Conservation (phyloP, 1,284 basidiomycete genomes). For the Porogramme epimiltina region DNA sequence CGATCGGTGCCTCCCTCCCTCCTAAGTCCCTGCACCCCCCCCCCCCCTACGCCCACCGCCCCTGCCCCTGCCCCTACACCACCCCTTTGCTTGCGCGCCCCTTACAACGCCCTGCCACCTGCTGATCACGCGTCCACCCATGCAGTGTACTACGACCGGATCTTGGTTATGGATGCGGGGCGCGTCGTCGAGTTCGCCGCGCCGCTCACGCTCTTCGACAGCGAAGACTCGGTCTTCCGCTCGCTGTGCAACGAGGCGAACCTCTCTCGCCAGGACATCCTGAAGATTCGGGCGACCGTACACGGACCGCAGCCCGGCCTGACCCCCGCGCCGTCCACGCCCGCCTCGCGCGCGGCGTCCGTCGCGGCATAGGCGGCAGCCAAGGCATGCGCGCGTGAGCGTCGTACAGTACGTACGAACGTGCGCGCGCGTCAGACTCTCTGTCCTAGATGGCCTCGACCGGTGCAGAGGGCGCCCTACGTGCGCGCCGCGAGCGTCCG, state of each 20-base stretch:
- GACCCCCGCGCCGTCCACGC: not conserved
- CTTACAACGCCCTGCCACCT: too few species aligned
- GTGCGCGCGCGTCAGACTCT: too few species aligned
- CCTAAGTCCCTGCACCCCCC: not conserved
- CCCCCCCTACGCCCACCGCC: too few species aligned
- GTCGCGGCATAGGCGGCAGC: not conserved
- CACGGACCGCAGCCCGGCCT: not conserved
- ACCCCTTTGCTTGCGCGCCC: too few species aligned
- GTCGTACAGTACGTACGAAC: too few species aligned
- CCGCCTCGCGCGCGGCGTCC: not conserved
- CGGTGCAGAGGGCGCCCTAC: too few species aligned
- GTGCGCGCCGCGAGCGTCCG: too few species aligned
- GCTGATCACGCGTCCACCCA: too few species aligned
- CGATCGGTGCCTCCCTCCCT: constrained; percentile 65
- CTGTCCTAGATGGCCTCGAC: too few species aligned
- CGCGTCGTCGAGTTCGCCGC: constrained; percentile 75
- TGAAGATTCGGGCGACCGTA: constrained; percentile 39
- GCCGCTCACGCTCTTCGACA: constrained; percentile 74
- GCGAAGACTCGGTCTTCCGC: constrained; percentile 71
- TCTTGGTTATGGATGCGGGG: constrained; percentile 77
- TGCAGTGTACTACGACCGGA: constrained; percentile 71
- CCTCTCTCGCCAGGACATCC: constrained; percentile 58
- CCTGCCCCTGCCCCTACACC: too few species aligned
- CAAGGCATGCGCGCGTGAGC: too few species aligned
- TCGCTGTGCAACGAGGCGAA: constrained; percentile 77